Percentiles rank a stretch among this genome's conserved stretches.
Evolutionary conservation across 1,284 basidiomycete genomes (phyloP).

Genomic region (Jaminaea rosea): DNA sequence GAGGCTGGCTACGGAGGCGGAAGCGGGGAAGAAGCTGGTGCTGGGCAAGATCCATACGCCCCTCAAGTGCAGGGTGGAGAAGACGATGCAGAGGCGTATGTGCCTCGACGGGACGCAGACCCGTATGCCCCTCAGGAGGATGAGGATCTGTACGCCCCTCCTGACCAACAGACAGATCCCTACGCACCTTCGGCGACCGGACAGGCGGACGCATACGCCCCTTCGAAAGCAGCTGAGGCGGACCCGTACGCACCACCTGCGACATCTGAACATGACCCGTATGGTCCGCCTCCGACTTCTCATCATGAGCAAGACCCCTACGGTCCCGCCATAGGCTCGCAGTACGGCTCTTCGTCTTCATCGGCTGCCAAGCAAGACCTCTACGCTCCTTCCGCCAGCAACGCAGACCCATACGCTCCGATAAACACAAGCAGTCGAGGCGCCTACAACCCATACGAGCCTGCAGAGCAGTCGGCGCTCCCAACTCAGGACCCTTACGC

Average conservation of each 20-base stretch:
- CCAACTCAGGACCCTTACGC: no score
- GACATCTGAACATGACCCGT: neutral
- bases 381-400: no score
- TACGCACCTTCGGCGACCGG: neutral
- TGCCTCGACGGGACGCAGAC: neutral
- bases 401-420: no score
- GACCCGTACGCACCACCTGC: neutral
- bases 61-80: neutral
- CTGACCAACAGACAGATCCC: neutral
- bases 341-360: no score
- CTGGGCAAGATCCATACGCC: neutral
- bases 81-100: neutral
- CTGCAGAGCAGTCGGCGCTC: no score
- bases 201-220: neutral
- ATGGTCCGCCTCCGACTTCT: neutral
- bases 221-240: neutral
- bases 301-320: constrained; percentile 2
- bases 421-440: no score
- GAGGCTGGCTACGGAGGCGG: no score
- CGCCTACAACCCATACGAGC: no score
- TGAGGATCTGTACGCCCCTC: no score
- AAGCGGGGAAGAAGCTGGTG: no score
- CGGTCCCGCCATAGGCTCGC: neutral
- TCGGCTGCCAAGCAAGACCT: neutral
- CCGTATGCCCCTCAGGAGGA: neutral